Evolutionary conservation across 257 asterid genomes (phyloP).

Genomic region (Solanum sitiens): DNA sequence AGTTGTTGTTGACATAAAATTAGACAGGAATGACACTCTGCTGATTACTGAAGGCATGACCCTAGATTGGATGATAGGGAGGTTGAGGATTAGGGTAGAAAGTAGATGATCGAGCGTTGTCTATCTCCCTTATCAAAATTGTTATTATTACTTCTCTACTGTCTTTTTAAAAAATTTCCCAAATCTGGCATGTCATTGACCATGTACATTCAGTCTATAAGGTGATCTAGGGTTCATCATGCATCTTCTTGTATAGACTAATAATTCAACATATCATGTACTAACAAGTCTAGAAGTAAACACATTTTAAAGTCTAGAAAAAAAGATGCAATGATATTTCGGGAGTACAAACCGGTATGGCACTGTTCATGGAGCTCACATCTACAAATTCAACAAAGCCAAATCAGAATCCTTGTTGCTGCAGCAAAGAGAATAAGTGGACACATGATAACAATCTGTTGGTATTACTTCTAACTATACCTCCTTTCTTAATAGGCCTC

Average conservation of each 20-base stretch:
- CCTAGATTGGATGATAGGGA: not conserved
- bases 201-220: not conserved
- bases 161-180: too few species aligned
- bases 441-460: not conserved
- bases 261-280: not conserved
- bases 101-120: not conserved
- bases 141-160: too few species aligned
- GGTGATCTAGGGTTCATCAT: not conserved
- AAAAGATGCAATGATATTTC: not conserved
- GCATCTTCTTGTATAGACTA: not conserved
- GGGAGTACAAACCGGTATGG: conserved; percentile 50
- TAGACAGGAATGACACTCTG: not conserved
- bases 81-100: not conserved
- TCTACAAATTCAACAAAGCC: conserved; percentile 85
- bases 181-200: not conserved
- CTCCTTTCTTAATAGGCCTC: conserved; percentile 56
- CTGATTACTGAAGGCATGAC: not conserved
- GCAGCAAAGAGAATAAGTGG: conserved; percentile 8
- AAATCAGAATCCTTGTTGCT: conserved; percentile 72
- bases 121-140: too few species aligned
- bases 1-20: not conserved
- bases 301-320: not conserved
- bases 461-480: conserved; percentile 61
- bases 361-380: conserved; percentile 58
- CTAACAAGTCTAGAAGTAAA: not conserved